A percentile compares a stretch with the other conserved stretches of the same genome.
Evolutionary conservation across 1,284 basidiomycete species (phyloP).

Genomic region (Trametes sp.): DNA sequence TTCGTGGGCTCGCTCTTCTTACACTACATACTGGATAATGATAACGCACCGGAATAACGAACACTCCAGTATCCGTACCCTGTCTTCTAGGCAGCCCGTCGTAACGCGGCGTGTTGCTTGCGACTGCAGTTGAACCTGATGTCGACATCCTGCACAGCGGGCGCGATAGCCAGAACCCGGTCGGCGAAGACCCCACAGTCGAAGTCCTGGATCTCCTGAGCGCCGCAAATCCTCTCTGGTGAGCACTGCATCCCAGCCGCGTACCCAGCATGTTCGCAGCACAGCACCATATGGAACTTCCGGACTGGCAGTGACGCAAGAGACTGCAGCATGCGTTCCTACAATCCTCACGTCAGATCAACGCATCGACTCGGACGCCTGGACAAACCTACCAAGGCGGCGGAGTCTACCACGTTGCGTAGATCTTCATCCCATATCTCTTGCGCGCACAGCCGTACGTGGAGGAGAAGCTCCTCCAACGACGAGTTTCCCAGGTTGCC

Average conservation of each 20-base stretch:
- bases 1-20: not conserved
- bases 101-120: not conserved
- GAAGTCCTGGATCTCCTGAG: slow-evolving; percentile 4
- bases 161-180: not conserved
- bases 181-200: slow-evolving; percentile 1
- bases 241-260: not conserved
- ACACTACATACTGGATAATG: not conserved
- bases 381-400: not conserved
- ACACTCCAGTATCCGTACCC: too few species aligned
- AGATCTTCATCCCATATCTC: not conserved
- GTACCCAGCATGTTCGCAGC: not conserved
- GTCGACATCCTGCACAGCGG: slow-evolving; percentile 1
- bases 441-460: slow-evolving; percentile 4
- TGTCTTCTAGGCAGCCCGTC: not conserved
- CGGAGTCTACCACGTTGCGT: not conserved
- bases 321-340: slow-evolving; percentile 3
- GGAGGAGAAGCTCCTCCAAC: not conserved
- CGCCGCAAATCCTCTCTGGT: not conserved
- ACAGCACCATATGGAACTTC: slow-evolving; percentile 1
- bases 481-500: not conserved
- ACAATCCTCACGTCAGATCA: not conserved
- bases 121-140: slow-evolving; percentile 9
- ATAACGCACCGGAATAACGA: not conserved
- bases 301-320: not conserved
- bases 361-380: not conserved